A percentile compares a stretch with the other conserved stretches of the same genome.
Conservation (phyloP, 2,329 filamentous ascomycete genomes). For the Trichophyton schoenleinii region DNA sequence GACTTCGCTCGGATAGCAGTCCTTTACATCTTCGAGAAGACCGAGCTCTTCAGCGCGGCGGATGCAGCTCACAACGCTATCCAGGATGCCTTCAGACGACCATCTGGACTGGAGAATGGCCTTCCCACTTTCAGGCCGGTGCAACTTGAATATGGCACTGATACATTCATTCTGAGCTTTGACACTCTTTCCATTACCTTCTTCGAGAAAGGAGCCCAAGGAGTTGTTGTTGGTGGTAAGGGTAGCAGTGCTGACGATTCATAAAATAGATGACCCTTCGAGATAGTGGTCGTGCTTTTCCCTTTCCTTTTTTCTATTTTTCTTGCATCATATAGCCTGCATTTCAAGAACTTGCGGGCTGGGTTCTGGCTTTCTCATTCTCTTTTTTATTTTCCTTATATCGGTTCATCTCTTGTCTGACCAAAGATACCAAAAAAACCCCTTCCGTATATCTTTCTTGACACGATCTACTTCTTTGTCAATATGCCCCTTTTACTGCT, state of each 20-base stretch:
- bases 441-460: background rate
- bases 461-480: background rate
- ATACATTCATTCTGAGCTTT: constrained; percentile 17
- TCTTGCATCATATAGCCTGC: background rate
- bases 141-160: constrained; percentile 13
- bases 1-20: constrained; percentile 20
- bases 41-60: constrained; percentile 13
- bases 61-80: constrained; percentile 13
- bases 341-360: constrained; percentile 5
- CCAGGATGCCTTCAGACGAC: constrained; percentile 9
- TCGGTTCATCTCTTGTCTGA: background rate
- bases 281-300: background rate
- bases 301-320: background rate
- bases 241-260: background rate
- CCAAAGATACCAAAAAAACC: background rate
- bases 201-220: constrained; percentile 10
- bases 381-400: background rate
- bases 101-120: constrained; percentile 3
- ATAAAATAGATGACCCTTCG: background rate
- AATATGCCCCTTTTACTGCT: background rate
- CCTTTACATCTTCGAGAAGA: constrained; percentile 19
- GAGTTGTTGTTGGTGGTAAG: background rate
- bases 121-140: constrained; percentile 9
- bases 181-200: constrained; percentile 15
- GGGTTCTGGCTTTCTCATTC: background rate